Percentiles rank a stretch among this genome's conserved stretches.
Conservation (phyloP, 192 early-diverging fungal genomes). For the Spizellomyces punctatus region DNA sequence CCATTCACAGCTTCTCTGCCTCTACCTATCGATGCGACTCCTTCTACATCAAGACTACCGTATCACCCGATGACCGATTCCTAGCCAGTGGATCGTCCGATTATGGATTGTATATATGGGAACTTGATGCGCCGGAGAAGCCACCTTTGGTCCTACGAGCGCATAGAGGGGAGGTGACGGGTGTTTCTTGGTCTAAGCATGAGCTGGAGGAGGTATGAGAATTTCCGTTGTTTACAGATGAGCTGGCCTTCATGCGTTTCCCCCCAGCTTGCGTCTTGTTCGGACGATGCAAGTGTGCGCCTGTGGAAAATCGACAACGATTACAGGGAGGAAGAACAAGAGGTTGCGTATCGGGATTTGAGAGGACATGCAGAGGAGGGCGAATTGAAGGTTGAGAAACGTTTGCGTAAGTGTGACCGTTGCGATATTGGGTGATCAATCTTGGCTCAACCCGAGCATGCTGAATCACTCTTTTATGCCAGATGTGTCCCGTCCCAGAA, state of each 20-base stretch:
- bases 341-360: neutral
- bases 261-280: conserved; percentile 70
- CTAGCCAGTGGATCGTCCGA: conserved; percentile 73
- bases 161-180: conserved; percentile 68
- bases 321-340: conserved; percentile 14
- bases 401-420: no score
- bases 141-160: conserved; percentile 61
- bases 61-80: conserved; percentile 73
- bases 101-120: conserved; percentile 73
- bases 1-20: conserved; percentile 57
- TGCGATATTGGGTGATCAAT: no score
- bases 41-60: conserved; percentile 71
- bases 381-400: neutral
- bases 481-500: no score
- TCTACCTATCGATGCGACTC: conserved; percentile 59
- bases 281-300: conserved; percentile 73
- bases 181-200: conserved; percentile 72
- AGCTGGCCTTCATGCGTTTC: neutral
- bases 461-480: no score
- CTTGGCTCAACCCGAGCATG: no score
- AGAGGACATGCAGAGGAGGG: conserved; percentile 25
- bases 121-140: conserved; percentile 44
- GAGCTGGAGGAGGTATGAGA: conserved; percentile 50
- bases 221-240: neutral
- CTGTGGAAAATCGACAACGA: conserved; percentile 64